Base-by-base conservation (phyloP, 2,329 filamentous ascomycete species). In the Dactylella cylindrospora region DNA sequence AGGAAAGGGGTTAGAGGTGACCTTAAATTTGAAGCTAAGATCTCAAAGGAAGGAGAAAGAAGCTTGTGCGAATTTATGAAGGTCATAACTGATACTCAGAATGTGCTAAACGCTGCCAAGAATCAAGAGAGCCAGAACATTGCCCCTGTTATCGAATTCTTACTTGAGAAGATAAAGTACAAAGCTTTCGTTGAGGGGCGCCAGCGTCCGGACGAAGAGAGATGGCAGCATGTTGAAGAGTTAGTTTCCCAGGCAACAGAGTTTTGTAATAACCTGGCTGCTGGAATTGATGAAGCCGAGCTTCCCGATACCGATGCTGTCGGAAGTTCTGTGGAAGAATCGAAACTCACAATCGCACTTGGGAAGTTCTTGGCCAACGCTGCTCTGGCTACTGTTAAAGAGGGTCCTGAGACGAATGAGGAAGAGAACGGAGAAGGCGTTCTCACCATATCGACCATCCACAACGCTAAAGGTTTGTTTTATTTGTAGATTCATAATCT, bases 371-470 rank as follows among this genome's bases (percentile, higher is more conserved):
- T 98, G n/a, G 84, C 89, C 8, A 96, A 95, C 68, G 84, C 96
- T 8, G 84, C 89, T 0, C 75, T 98, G n/a, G 86, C 88, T 2
- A 85, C 88, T 0, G 80, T 84, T 0, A 84, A 88, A 67, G 81
- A 80, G 13, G 80, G 83, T 19, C 78, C 81, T 7, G 77, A 80
- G 2, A 77, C 79, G 2, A 76, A 78, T 17, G 78, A 80, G 46
- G 76, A 76, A 22, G 80, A 77, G 22, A 76, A 80, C 29, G 66
- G 73, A 1, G 69, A 74, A 28, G 72, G 75, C 1, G 78, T 87
- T 67, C 82, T 97, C 15, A 96, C 90, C 0, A 88, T 98, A 19
- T 96, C 90, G 4, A 98, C 91, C 0, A 96, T 98, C 8, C 91
- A 98, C 71, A 90, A 90, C 0, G 89, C 91, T 2, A 98, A 98